A percentile compares a stretch with the other conserved stretches of the same genome.
These are phyloP conservation scores for Typha latifolia DNA, from an alignment of 176 grass and related monocot species.

Conservation along the genomic window DNA sequence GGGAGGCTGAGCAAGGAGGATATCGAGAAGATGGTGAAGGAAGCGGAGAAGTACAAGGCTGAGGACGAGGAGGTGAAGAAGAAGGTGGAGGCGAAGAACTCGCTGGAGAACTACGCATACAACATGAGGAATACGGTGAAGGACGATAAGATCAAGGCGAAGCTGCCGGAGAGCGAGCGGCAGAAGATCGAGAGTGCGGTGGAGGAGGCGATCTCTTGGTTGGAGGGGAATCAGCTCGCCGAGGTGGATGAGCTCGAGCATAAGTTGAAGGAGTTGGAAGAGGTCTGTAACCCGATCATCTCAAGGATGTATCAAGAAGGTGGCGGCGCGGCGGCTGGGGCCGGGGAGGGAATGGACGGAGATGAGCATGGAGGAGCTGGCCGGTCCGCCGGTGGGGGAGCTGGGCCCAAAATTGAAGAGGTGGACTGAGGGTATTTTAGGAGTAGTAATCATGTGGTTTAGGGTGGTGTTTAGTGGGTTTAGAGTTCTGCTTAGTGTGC, in stretches of 20 bases:
- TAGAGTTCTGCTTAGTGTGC: no score
- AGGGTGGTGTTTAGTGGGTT: no score
- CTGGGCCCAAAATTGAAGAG: conserved; percentile 20
- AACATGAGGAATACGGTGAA: conserved; percentile 20
- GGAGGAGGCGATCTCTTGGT: conserved; percentile 14
- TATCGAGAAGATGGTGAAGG: conserved; percentile 18
- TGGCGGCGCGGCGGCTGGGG: background rate
- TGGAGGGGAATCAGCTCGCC: conserved; percentile 19
- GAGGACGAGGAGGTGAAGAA: conserved; percentile 22
- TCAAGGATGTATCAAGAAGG: conserved; percentile 10
- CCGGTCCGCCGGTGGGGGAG: background rate
- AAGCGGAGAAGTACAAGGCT: conserved; percentile 19
- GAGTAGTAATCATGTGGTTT: no score
- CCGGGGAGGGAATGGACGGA: background rate
- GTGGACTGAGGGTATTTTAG: conserved; percentile 6
- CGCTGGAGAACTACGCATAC: conserved; percentile 24
- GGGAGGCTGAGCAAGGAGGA: conserved; percentile 27
- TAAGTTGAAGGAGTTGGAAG: conserved; percentile 16
- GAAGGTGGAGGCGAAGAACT: conserved; percentile 25
- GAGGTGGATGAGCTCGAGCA: conserved; percentile 20
- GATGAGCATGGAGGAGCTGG: background rate
- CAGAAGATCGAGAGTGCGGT: conserved; percentile 11
- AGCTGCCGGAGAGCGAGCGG: conserved; percentile 1
- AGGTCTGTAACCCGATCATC: conserved; percentile 14
- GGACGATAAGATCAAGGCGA: conserved; percentile 17